These are phyloP conservation scores for Diaporthe helianthi DNA, from an alignment of 2,329 filamentous ascomycete species.

Conservation along the genomic window DNA sequence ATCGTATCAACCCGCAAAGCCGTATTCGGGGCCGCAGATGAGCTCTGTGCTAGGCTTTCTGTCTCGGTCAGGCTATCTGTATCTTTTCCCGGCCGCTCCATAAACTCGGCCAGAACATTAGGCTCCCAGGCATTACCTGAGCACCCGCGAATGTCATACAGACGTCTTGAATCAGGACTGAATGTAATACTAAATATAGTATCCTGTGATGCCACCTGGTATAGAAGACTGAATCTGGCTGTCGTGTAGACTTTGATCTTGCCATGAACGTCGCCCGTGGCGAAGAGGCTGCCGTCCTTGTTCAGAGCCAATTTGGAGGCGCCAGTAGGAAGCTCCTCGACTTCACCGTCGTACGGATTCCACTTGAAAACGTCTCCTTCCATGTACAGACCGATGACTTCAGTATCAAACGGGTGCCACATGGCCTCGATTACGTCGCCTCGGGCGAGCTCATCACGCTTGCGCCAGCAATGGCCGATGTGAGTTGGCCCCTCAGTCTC, in stretches of 20 bases:
- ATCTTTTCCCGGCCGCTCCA: neutral
- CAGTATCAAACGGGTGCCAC: neutral
- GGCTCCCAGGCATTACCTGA: slow-evolving; percentile 2
- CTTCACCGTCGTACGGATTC: neutral
- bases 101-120: neutral
- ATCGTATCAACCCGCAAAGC: neutral
- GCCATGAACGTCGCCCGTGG: neutral
- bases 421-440: neutral
- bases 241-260: neutral
- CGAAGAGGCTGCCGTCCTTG: neutral
- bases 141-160: neutral
- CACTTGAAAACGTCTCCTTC: slow-evolving; percentile 10
- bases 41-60: slow-evolving; percentile 27
- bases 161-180: neutral
- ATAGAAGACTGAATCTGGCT: neutral
- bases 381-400: neutral
- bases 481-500: neutral
- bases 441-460: neutral
- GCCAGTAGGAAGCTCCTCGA: neutral
- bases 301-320: neutral
- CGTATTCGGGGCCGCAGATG: neutral
- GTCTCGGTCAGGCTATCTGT: slow-evolving; percentile 25
- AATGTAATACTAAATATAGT: neutral
- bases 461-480: slow-evolving; percentile 1
- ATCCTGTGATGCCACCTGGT: neutral